Evolutionary conservation across 192 early-diverging fungal genomes (phyloP).

Genomic region (Mortierella antarctica): DNA sequence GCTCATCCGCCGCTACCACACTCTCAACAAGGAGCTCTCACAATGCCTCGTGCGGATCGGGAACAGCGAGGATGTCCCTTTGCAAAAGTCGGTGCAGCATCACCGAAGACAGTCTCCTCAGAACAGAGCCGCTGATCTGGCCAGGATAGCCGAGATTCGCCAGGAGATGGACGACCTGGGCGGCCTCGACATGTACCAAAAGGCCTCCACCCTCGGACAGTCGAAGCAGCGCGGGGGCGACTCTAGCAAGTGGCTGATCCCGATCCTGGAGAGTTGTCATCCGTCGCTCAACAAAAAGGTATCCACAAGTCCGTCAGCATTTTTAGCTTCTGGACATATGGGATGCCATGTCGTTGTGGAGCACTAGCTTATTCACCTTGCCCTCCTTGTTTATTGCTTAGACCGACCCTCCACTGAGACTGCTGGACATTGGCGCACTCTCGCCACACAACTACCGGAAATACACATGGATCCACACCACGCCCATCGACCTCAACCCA

Average conservation of each 20-base stretch:
- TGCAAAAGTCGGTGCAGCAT: conserved; percentile 8
- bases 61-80: conserved; percentile 7
- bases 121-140: conserved; percentile 19
- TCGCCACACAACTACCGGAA: conserved; percentile 79
- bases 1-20: conserved; percentile 82
- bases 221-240: conserved; percentile 85
- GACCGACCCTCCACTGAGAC: conserved; percentile 47
- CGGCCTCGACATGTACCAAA: conserved; percentile 90
- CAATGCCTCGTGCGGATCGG: conserved; percentile 52
- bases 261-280: conserved; percentile 56
- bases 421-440: conserved; percentile 90
- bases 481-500: conserved; percentile 89
- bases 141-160: conserved; percentile 47
- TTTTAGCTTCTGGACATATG: not conserved
- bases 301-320: not conserved
- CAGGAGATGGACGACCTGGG: conserved; percentile 77
- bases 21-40: conserved; percentile 81
- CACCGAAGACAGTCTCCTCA: not conserved
- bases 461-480: conserved; percentile 76
- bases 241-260: conserved; percentile 84
- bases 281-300: conserved; percentile 41
- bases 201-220: conserved; percentile 83
- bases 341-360: not conserved
- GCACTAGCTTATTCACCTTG: not conserved
- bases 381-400: not conserved